Base-by-base conservation (phyloP, 768 basidiomycete genomes). In the Termitomyces sp. region DNA sequence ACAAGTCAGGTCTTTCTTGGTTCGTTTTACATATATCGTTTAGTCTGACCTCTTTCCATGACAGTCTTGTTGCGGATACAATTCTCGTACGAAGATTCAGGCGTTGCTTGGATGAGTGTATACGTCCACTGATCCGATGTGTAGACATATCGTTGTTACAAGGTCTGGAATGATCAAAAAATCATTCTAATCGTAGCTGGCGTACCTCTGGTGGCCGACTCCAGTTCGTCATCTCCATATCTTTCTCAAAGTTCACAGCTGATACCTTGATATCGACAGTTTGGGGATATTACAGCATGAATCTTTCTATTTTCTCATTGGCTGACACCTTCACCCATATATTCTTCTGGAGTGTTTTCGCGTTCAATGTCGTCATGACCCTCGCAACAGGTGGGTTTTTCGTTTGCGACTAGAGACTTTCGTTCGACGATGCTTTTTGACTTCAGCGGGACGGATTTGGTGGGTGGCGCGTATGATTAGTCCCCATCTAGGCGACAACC, bases 1-100 rank as follows among this genome's bases (percentile, higher is more conserved):
- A 74, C 54, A 74, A 70, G 73, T 76, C 53, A 55, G 72, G 60
- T 21, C 17, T 45, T 17, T 26, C 3, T 19, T 45, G n/a, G 10
- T 7, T 9, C 3, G 12, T 34, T 49, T 49, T 22, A 17, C 5
- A 5, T 35, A 37, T 37, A 15, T 34, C 17, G 9, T 22, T 43
- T 17, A 11, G 19, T 53, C 35, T 53, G 17, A 45, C 21, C 17
- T 22, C 45, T 10, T 10, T 17, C 43, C 9, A 10, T 8, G 9
- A 28, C 30, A 55, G 58, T 24, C 22, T 71, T 24, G 42, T 72
- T 24, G 71, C 70, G 28, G 28, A 28, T 7, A 28, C 28, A 28
- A 65, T 73, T 24, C 59, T 74, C 40, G 61, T 65, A 26, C 28
- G 57, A 46, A 17, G 8, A n/a, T 22, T 28, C 32, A 26, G 21